Base-by-base conservation (phyloP, 2,329 filamentous ascomycete species). In the Arthrobotrys musiformis region DNA sequence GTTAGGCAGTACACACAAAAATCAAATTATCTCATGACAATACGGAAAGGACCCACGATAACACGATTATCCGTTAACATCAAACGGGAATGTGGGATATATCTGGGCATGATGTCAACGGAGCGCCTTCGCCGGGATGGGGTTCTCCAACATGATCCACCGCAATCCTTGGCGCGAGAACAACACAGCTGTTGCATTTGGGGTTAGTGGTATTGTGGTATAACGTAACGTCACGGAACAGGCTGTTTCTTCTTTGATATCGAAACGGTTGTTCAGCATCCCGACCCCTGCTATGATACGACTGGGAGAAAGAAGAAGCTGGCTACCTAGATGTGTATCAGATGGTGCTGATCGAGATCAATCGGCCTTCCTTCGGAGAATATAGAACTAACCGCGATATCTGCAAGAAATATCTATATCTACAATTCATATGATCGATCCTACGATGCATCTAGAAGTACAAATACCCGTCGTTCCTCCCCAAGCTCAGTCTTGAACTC, bases 51-150 rank as follows among this genome's bases (percentile, higher is more conserved):
- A 24, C n/a, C n/a, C n/a, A 75, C 37, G 56, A 68, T 61, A 54
- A 50, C 42, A 42, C 28, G 58, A 64, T 30, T 24, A 28, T 24
- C 37, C 64, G 28, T 73, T 61, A 67, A 46, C 42, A 60, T 61
- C 60, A 70, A 77, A 77, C 26, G 35, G 73, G 73, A 77, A 77
- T 77, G 73, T 77, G 73, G 35, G 5, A 70, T 30, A 44, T 8
- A 62, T 56, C 72, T 76, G 46, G 72, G 72, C 72, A 58, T 63
- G 69, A 76, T 76, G 64, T 70, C 64, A 70, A 76, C 58, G 28
- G 54, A 37, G 54, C 33, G 26, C 30, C 33, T n/a, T 37, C 19
- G 40, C 40, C n/a, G 33, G 69, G 69, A 68, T 74, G 11, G 17
- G 19, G n/a, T n/a, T n/a, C 33, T 44, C 44, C 24, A 68, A 50